A percentile compares a stretch with the other conserved stretches of the same genome.
Conservation (phyloP, 108 stramenopile genomes). For the Cyclotella choctawhatcheeana region DNA sequence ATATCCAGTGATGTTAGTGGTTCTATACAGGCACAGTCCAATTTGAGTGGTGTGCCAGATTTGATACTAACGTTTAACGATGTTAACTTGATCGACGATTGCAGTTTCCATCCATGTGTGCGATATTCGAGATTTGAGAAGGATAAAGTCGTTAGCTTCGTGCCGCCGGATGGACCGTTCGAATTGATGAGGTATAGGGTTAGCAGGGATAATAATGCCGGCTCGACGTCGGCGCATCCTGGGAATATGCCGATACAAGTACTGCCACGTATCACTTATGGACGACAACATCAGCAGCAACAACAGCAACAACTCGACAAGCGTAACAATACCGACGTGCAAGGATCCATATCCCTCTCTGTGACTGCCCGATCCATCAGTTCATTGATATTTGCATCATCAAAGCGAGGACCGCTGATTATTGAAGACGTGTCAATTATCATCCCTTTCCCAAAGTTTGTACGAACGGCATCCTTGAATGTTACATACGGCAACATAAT, state of each 20-base stretch:
- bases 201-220: constrained; percentile 24
- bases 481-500: constrained; percentile 79
- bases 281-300: too few relatives aligned
- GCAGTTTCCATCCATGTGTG: constrained; percentile 98
- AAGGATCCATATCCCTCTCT: constrained; percentile 61
- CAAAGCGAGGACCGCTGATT: constrained; percentile 71
- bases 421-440: constrained; percentile 92
- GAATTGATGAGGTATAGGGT: constrained; percentile 97
- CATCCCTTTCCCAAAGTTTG: constrained; percentile 95
- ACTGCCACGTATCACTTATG: constrained; percentile 74
- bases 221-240: constrained; percentile 49
- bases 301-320: too few relatives aligned
- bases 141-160: constrained; percentile 94
- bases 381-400: constrained; percentile 63
- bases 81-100: constrained; percentile 93
- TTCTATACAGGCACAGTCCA: constrained; percentile 86
- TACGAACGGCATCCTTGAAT: constrained; percentile 86
- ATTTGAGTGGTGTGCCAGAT: constrained; percentile 96
- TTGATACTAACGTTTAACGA: constrained; percentile 90
- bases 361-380: constrained; percentile 70
- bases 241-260: constrained; percentile 77
- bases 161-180: constrained; percentile 98
- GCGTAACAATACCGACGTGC: too few relatives aligned
- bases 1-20: constrained; percentile 93
- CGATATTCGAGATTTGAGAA: constrained; percentile 92